A percentile compares a stretch with the other conserved stretches of the same genome.
These are phyloP conservation scores for Phialophora verrucosa DNA, from an alignment of 2,329 filamentous ascomycete species.

Conservation along the genomic window DNA sequence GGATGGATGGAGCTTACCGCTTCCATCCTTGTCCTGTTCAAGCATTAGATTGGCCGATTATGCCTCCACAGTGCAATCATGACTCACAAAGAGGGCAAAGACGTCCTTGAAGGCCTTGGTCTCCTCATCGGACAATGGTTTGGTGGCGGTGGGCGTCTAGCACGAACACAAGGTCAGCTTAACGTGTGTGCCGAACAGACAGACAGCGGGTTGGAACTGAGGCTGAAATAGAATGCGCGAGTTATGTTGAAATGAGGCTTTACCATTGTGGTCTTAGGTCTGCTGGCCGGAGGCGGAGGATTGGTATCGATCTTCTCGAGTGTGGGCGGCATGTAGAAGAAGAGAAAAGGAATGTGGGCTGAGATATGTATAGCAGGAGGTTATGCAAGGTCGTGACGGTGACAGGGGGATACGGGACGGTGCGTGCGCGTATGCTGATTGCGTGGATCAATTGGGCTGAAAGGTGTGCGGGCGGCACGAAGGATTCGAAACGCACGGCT, in stretches of 20 bases:
- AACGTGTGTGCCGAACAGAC: background rate
- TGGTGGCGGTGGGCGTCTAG: constrained; percentile 30
- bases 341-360: constrained; percentile 18
- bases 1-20: constrained; percentile 37
- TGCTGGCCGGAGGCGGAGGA: constrained; percentile 13
- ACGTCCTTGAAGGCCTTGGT: constrained; percentile 41
- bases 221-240: background rate
- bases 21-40: constrained; percentile 43
- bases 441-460: constrained; percentile 9
- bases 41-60: constrained; percentile 7
- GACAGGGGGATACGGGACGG: constrained; percentile 10
- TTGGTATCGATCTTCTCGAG: constrained; percentile 32
- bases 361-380: constrained; percentile 17
- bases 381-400: background rate
- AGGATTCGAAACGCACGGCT: constrained; percentile 1
- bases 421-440: constrained; percentile 12
- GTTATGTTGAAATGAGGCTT: background rate
- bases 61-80: background rate
- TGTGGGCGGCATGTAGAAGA: constrained; percentile 26
- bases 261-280: constrained; percentile 30
- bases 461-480: background rate
- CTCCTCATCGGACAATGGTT: constrained; percentile 39
- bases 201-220: background rate
- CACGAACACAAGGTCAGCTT: constrained; percentile 18
- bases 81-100: constrained; percentile 44